Base-by-base conservation (phyloP, 176 grass and related monocot genomes). In the Musa troglodytarum region DNA sequence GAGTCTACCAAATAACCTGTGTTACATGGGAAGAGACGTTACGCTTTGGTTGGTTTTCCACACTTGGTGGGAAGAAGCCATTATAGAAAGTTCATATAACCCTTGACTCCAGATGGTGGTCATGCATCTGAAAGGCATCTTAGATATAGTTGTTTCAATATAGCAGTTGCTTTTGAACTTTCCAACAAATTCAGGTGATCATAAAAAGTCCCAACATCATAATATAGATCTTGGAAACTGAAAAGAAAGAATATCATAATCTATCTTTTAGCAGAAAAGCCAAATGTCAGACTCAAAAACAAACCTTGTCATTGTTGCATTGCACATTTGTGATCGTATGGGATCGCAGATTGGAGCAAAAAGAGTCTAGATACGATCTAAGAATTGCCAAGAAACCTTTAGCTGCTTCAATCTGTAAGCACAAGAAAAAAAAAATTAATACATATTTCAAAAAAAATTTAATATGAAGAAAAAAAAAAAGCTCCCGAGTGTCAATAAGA, bases 311-410 rank as follows among this genome's bases (percentile, higher is more conserved):
- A 84, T 89, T 99, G 74, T 99, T 95, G 53, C 91, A 95, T 89
- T 99, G 96, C 3, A 99, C 96, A 87, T 99, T 99, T 74, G 96
- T 99, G 59, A 95, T 95, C 5, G 96, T 99, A 80, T 95, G 96
- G 79, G 96, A 95, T 80, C 96, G 80, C 68, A 99, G 81, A 72
- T 99, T 95, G 74, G 88, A 89, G 82, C 96, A 99, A 29, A 95
- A 74, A 15, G 86, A 89, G 89, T 99, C 96, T n/a, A 99, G 88
- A 79, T 99, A 81, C 29, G 92, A 83, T 87, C 91, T 92, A 79
- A 99, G 80, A 69, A 89, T 85, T 53, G 96, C 88, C 76, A 92
- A 81, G 84, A 99, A 95, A 82, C 88, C 96, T 92, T 99, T 99
- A 58, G 96, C 96, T 7, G 96, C 88, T 92, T 99, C 96, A 63